Conservation (phyloP, 176 grass and related monocot genomes). For the Canna indica region DNA sequence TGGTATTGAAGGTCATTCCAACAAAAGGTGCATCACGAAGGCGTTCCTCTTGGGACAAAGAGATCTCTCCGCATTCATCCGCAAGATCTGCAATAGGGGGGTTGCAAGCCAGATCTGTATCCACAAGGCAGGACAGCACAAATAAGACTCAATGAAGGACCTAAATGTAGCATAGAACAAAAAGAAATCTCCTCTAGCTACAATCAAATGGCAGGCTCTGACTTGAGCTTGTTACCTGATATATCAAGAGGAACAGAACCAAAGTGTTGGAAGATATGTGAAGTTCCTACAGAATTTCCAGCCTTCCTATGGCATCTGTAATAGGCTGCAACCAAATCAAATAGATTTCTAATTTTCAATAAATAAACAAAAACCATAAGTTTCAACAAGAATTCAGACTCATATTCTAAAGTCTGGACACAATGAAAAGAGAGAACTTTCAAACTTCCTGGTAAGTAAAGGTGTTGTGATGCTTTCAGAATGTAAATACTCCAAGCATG, state of each 20-base stretch:
- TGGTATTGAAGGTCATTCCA: too few species aligned
- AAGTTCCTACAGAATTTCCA: constrained; percentile 70
- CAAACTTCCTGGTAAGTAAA: too few species aligned
- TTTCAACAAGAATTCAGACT: neutral
- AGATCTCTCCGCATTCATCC: too few species aligned
- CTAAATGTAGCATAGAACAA: constrained; percentile 18
- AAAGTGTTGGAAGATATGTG: constrained; percentile 44
- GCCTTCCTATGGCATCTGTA: constrained; percentile 74
- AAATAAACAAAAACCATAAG: neutral
- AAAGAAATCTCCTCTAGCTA: neutral
- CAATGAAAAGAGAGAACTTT: too few species aligned
- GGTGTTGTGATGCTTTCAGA: too few species aligned
- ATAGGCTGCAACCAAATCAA: constrained; percentile 34
- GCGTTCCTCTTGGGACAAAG: too few species aligned
- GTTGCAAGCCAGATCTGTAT: too few species aligned
- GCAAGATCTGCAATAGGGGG: too few species aligned
- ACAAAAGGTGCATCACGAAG: too few species aligned
- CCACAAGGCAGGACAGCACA: too few species aligned
- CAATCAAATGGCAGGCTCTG: neutral
- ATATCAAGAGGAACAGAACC: constrained; percentile 58
- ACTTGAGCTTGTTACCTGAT: constrained; percentile 69
- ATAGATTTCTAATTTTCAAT: neutral
- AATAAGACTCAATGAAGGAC: constrained; percentile 73
- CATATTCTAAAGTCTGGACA: too few species aligned
- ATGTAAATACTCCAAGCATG: too few species aligned